Percentiles rank a stretch among this genome's conserved stretches.
Conservation (phyloP, 768 basidiomycete genomes). For the Auriscalpium vulgare region DNA sequence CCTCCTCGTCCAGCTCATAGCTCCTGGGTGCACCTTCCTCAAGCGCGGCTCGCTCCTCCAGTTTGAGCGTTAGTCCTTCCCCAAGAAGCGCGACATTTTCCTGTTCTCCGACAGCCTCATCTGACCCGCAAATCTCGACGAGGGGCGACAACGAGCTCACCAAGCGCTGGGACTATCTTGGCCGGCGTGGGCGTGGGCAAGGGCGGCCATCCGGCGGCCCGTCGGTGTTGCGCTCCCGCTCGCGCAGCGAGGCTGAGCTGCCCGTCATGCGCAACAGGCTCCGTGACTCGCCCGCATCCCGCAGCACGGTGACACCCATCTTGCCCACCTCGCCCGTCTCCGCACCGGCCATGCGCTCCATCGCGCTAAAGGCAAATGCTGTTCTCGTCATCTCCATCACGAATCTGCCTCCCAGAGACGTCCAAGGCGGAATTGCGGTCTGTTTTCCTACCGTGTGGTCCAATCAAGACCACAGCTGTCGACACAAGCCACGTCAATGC, state of each 20-base stretch:
- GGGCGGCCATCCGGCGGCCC: slow-evolving; percentile 15
- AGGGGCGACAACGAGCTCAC: slow-evolving; percentile 15
- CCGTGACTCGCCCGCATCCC: not conserved
- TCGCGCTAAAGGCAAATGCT: no score
- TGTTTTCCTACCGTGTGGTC: no score
- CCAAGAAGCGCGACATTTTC: slow-evolving; percentile 61
- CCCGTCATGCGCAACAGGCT: slow-evolving; percentile 17
- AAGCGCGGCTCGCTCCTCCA: slow-evolving; percentile 59
- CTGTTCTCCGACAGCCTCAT: slow-evolving; percentile 78
- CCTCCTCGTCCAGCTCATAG: no score
- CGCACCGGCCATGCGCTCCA: not conserved
- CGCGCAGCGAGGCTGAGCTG: slow-evolving; percentile 56
- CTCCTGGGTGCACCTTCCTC: no score
- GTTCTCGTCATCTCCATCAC: no score
- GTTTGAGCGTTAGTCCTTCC: slow-evolving; percentile 40
- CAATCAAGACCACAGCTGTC: no score
- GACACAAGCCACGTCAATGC: no score
- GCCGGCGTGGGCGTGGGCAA: slow-evolving; percentile 1
- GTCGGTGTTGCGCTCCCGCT: slow-evolving; percentile 36
- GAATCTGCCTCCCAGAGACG: no score
- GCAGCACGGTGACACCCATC: not conserved
- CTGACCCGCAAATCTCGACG: slow-evolving; percentile 55
- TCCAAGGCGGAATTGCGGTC: no score
- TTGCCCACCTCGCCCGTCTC: not conserved
- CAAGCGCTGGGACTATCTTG: slow-evolving; percentile 17